Percentiles rank a stretch among this genome's conserved stretches.
Evolutionary conservation across 2,329 filamentous ascomycete species (phyloP).

Genomic region (Pyricularia sp.): DNA sequence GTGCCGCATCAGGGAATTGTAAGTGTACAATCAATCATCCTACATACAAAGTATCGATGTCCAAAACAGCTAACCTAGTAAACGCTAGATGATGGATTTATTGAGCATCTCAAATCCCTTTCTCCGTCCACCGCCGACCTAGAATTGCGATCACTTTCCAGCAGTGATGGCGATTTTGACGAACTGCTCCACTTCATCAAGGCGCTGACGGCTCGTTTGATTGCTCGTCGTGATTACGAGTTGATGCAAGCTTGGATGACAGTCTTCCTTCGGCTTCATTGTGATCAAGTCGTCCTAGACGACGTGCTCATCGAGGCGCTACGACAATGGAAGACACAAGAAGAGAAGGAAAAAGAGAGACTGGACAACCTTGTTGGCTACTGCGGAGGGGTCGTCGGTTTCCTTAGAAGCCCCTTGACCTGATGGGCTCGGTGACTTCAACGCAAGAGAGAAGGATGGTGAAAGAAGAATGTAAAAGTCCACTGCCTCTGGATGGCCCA

Average conservation of each 20-base stretch:
- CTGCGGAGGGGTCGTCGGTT: conserved; percentile 76
- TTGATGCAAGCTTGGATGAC: conserved; percentile 96
- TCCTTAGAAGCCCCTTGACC: conserved; percentile 54
- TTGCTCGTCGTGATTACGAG: conserved; percentile 74
- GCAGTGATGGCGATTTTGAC: conserved; percentile 29
- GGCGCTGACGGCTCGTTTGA: conserved; percentile 66
- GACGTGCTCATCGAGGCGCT: conserved; percentile 49
- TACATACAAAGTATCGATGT: neutral
- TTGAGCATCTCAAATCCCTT: conserved; percentile 71
- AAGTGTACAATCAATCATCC: conserved; percentile 21
- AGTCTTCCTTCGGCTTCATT: conserved; percentile 78
- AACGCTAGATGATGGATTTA: conserved; percentile 49
- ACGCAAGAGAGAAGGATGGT: neutral
- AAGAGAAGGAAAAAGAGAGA: conserved; percentile 61
- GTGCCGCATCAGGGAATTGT: conserved; percentile 51
- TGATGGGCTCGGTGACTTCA: neutral
- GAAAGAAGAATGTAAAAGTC: neutral
- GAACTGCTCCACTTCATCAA: conserved; percentile 73
- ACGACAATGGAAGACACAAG: conserved; percentile 60
- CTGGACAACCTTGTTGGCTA: conserved; percentile 75
- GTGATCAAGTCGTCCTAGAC: conserved; percentile 37
- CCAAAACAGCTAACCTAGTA: neutral
- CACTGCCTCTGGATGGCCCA: neutral
- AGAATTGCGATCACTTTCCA: conserved; percentile 71
- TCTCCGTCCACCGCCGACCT: conserved; percentile 81